Evolutionary conservation across 257 asterid species (phyloP).

Genomic region (Parsonsia alboflavescens): DNA sequence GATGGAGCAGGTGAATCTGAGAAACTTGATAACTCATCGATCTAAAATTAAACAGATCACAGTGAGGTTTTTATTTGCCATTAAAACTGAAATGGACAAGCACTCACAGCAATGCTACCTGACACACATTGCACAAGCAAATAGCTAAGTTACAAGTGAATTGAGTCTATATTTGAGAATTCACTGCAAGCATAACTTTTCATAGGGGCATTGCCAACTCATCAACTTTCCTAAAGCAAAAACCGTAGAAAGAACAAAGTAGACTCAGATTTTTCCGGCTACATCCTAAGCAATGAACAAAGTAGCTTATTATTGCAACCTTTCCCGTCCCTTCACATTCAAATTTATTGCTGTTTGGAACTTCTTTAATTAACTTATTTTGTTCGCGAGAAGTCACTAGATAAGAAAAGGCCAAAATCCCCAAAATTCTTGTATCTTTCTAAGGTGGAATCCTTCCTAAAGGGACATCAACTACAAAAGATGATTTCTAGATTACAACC

Average conservation of each 20-base stretch:
- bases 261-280: too few species aligned
- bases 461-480: background rate
- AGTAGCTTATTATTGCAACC: background rate
- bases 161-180: background rate
- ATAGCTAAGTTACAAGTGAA: background rate
- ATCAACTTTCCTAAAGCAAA: background rate
- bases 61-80: slow-evolving; percentile 2
- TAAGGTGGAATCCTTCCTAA: background rate
- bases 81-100: background rate
- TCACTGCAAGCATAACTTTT: background rate
- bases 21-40: slow-evolving; percentile 75
- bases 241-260: background rate
- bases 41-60: slow-evolving; percentile 34
- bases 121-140: background rate
- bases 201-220: background rate
- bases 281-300: background rate
- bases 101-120: background rate
- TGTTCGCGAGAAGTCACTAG: background rate
- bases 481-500: background rate
- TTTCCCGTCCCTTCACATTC: too few species aligned
- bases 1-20: slow-evolving; percentile 88
- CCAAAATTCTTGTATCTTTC: background rate
- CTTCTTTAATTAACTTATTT: background rate
- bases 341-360: background rate
- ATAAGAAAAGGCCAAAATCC: background rate